Conservation (phyloP, 257 asterid genomes). For the Paulownia fortunei region DNA sequence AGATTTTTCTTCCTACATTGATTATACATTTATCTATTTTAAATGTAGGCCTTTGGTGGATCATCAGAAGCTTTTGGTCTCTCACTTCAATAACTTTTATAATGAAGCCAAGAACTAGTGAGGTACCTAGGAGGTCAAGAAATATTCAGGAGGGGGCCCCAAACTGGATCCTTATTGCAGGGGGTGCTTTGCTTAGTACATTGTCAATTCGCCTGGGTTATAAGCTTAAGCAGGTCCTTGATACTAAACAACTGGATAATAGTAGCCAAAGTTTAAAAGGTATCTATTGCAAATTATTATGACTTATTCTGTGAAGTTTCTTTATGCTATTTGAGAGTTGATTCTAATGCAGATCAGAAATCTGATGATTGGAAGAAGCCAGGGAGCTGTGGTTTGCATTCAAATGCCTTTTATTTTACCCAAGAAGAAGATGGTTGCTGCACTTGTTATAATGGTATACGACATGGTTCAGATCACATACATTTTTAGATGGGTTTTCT, state of each 20-base stretch:
- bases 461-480: background rate
- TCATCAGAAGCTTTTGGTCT: conserved; percentile 29
- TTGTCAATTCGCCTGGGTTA: conserved; percentile 79
- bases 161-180: conserved; percentile 85
- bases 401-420: conserved; percentile 52
- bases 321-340: conserved; percentile 33
- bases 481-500: conserved; percentile 6
- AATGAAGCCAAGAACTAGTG: conserved; percentile 65
- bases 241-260: conserved; percentile 55
- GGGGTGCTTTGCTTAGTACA: conserved; percentile 80
- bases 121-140: conserved; percentile 50
- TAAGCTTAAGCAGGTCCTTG: conserved; percentile 80
- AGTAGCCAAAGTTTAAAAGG: conserved; percentile 57
- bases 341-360: conserved; percentile 59
- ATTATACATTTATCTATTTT: conserved; percentile 3
- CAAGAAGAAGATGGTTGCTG: conserved; percentile 61
- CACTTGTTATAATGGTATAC: conserved; percentile 57
- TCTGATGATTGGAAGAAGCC: conserved; percentile 50
- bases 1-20: background rate
- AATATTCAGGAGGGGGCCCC: conserved; percentile 65
- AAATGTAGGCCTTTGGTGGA: conserved; percentile 31
- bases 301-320: conserved; percentile 7
- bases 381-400: conserved; percentile 59
- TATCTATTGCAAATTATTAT: conserved; percentile 24
- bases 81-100: conserved; percentile 32